phyloP scores from a whole-genome alignment of 257 asterid genomes.

The Pogostemon cablin region DNA sequence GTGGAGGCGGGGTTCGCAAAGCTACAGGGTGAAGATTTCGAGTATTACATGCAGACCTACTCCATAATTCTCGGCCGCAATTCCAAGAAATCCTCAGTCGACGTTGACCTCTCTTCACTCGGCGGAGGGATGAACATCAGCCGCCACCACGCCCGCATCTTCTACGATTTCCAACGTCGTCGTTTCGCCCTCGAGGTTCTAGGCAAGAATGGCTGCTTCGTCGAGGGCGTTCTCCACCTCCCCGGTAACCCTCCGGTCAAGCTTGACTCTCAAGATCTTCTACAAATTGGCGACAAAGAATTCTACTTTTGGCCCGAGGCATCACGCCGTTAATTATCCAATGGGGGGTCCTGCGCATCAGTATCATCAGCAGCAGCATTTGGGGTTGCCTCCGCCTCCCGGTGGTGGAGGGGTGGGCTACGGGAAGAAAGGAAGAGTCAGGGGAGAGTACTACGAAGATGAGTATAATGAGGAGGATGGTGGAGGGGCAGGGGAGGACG shows the following conservation, averaged over 20 bases:
- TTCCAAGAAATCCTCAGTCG: constrained; percentile 94
- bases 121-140: constrained; percentile 99
- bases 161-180: constrained; percentile 96
- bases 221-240: constrained; percentile 90
- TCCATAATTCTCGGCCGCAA: constrained; percentile 93
- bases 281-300: constrained; percentile 94
- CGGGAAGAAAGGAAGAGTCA: constrained; percentile 75
- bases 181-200: constrained; percentile 96
- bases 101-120: constrained; percentile 92
- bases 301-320: constrained; percentile 84
- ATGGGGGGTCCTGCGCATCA: constrained; percentile 36
- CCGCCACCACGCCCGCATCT: constrained; percentile 93
- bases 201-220: constrained; percentile 93
- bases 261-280: constrained; percentile 93
- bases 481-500: constrained; percentile 55
- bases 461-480: constrained; percentile 56
- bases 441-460: constrained; percentile 68
- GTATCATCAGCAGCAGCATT: constrained; percentile 31
- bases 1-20: constrained; percentile 99
- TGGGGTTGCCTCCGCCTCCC: constrained; percentile 50
- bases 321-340: constrained; percentile 51
- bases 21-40: constrained; percentile 97
- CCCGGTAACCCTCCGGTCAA: constrained; percentile 86
- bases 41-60: constrained; percentile 98
- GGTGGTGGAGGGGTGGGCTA: constrained; percentile 48